Conservation (phyloP, 148 eudicot species). For the Polygonum aviculare region DNA sequence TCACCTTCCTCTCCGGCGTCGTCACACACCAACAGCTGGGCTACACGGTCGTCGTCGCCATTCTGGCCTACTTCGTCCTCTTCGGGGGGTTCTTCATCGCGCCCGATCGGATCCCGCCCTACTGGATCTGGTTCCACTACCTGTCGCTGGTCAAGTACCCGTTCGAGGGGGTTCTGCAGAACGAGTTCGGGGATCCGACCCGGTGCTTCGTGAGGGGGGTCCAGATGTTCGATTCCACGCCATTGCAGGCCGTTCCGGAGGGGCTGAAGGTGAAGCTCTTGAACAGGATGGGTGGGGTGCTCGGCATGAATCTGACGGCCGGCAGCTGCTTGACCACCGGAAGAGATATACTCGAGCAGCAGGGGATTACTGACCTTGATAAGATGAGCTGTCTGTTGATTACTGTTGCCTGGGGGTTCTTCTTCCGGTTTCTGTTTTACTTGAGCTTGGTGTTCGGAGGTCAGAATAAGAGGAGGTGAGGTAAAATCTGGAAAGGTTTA, state of each 20-base stretch:
- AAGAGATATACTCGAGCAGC: conserved; percentile 49
- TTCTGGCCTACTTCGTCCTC: conserved; percentile 64
- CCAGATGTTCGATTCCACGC: conserved; percentile 73
- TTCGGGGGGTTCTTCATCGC: conserved; percentile 85
- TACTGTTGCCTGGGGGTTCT: conserved; percentile 86
- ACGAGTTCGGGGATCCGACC: conserved; percentile 49
- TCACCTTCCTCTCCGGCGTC: conserved; percentile 72
- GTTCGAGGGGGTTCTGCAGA: conserved; percentile 63
- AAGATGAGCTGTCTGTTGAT: conserved; percentile 69
- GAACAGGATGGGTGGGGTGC: conserved; percentile 31
- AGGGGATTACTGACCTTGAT: conserved; percentile 61
- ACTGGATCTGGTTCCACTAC: conserved; percentile 97
- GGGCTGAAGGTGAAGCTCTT: conserved; percentile 50
- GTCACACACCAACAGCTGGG: conserved; percentile 83
- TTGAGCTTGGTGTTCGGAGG: conserved; percentile 56
- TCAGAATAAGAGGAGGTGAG: conserved; percentile 70
- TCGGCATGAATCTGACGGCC: conserved; percentile 60
- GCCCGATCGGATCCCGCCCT: conserved; percentile 57
- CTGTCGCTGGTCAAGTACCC: conserved; percentile 79
- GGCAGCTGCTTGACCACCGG: conserved; percentile 73
- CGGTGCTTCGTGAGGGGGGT: conserved; percentile 65
- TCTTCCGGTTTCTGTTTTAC: conserved; percentile 74
- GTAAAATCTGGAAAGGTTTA: neutral
- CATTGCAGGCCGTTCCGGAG: conserved; percentile 36
- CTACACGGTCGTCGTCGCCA: conserved; percentile 67